Percentiles rank a stretch among this genome's conserved stretches.
These are phyloP conservation scores for Microascus cirrosus DNA, from an alignment of 2,329 filamentous ascomycete species.

Conservation along the genomic window DNA sequence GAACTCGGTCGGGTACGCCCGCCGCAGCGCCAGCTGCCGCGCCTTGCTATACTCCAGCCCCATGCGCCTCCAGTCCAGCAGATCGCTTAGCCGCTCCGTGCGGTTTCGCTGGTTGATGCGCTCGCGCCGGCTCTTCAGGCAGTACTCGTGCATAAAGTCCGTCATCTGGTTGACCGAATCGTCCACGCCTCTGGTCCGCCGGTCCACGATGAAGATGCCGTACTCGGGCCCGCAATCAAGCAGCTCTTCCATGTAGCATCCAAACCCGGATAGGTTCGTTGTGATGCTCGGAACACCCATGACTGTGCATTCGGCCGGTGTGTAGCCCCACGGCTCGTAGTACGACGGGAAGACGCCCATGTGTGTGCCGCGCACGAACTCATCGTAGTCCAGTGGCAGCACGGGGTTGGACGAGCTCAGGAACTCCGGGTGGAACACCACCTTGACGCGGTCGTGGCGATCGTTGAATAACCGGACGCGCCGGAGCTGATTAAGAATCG, in stretches of 20 bases:
- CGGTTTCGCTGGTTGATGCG: conserved; percentile 98
- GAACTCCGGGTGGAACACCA: conserved; percentile 97
- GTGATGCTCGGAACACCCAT: conserved; percentile 99
- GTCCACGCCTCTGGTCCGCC: conserved; percentile 88
- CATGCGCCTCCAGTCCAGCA: conserved; percentile 99
- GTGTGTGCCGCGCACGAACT: conserved; percentile 95
- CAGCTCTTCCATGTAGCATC: conserved; percentile 98
- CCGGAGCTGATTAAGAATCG: conserved; percentile 89
- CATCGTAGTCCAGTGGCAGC: conserved; percentile 91
- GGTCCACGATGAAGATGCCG: conserved; percentile 97
- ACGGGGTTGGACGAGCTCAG: conserved; percentile 93
- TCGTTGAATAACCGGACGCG: conserved; percentile 97
- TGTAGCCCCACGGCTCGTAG: conserved; percentile 99
- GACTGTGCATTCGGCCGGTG: conserved; percentile 93
- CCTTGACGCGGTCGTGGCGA: conserved; percentile 87
- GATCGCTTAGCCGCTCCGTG: conserved; percentile 86
- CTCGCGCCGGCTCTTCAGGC: conserved; percentile 84
- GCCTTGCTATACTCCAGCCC: conserved; percentile 99
- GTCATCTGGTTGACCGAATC: conserved; percentile 95
- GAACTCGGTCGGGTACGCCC: conserved; percentile 86
- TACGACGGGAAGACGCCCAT: conserved; percentile 93
- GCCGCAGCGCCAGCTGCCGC: conserved; percentile 77
- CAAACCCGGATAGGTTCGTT: conserved; percentile 93
- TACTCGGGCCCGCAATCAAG: conserved; percentile 90
- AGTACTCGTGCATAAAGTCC: conserved; percentile 74